Evolutionary conservation across 805 yeast genomes (phyloP).

Genomic region (Pichia membranifaciens): DNA sequence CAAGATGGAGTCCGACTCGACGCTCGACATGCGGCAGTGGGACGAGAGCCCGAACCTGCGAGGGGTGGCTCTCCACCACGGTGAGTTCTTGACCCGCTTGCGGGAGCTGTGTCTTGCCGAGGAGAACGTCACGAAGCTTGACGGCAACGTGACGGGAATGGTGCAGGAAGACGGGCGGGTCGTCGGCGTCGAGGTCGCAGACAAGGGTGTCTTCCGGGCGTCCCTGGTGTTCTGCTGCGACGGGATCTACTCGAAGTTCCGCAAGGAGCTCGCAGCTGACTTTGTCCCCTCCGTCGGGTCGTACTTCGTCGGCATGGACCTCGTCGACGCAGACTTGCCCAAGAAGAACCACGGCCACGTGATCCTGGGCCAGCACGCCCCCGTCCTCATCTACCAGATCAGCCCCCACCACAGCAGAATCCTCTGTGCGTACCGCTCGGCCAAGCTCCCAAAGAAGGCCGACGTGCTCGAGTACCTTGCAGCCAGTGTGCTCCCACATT

Average conservation of each 20-base stretch:
- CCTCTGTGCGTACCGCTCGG: slow-evolving; percentile 76
- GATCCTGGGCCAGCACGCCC: slow-evolving; percentile 78
- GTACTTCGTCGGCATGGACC: slow-evolving; percentile 79
- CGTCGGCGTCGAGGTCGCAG: slow-evolving; percentile 65
- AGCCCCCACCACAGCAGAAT: slow-evolving; percentile 79
- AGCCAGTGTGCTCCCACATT: slow-evolving; percentile 52
- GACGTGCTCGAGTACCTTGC: slow-evolving; percentile 54
- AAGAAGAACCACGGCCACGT: slow-evolving; percentile 81
- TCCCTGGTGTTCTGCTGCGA: slow-evolving; percentile 77
- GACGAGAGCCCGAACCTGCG: slow-evolving; percentile 50
- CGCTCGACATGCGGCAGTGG: slow-evolving; percentile 46
- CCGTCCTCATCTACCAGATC: slow-evolving; percentile 83
- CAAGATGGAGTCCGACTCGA: slow-evolving; percentile 41
- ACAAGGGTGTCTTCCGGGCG: slow-evolving; percentile 45
- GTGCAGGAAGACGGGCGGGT: slow-evolving; percentile 51
- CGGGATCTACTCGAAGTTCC: slow-evolving; percentile 89
- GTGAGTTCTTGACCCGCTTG: slow-evolving; percentile 73
- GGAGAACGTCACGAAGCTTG: slow-evolving; percentile 68
- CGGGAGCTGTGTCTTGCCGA: slow-evolving; percentile 64
- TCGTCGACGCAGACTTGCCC: slow-evolving; percentile 73
- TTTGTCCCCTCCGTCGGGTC: slow-evolving; percentile 68
- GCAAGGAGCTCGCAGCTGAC: slow-evolving; percentile 61
- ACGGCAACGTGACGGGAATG: slow-evolving; percentile 75
- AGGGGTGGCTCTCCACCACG: slow-evolving; percentile 93
- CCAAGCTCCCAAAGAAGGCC: slow-evolving; percentile 61